A percentile compares a stretch with the other conserved stretches of the same genome.
phyloP scores from a whole-genome alignment of 1,284 basidiomycete species.

The Ceratobasidium sp. region DNA sequence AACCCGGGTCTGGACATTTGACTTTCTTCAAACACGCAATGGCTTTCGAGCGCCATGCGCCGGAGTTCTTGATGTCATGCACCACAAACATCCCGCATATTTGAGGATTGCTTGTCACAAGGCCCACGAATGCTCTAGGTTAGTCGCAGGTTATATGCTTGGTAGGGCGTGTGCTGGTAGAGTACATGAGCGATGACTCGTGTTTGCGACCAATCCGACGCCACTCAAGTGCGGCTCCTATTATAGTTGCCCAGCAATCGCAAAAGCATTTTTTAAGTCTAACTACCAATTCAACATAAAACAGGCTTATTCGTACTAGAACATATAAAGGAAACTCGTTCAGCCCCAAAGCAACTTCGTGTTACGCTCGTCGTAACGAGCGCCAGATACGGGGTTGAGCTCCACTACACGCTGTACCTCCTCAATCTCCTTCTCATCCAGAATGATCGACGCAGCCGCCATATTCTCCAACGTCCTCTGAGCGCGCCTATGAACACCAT shows the following conservation, averaged over 20 bases:
- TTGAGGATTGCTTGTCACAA: not conserved
- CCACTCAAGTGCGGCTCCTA: too few species aligned
- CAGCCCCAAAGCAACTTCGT: conserved; percentile 29
- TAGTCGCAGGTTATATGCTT: conserved; percentile 3
- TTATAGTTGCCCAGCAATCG: too few species aligned
- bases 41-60: conserved; percentile 73
- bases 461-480: conserved; percentile 38
- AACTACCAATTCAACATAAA: too few species aligned
- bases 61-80: conserved; percentile 79
- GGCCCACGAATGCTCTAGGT: not conserved
- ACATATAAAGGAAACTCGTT: not conserved
- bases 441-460: conserved; percentile 31
- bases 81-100: conserved; percentile 94
- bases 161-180: conserved; percentile 36
- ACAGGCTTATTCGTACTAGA: too few species aligned
- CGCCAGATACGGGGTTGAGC: conserved; percentile 28
- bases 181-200: conserved; percentile 25
- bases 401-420: conserved; percentile 30
- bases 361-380: conserved; percentile 13
- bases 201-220: too few species aligned
- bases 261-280: too few species aligned
- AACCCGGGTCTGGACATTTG: conserved; percentile 94
- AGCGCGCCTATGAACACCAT: not conserved
- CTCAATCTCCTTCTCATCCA: conserved; percentile 30
- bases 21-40: conserved; percentile 89